Conservation (phyloP, 1,284 basidiomycete species). For the Ganoderma lingzhi region DNA sequence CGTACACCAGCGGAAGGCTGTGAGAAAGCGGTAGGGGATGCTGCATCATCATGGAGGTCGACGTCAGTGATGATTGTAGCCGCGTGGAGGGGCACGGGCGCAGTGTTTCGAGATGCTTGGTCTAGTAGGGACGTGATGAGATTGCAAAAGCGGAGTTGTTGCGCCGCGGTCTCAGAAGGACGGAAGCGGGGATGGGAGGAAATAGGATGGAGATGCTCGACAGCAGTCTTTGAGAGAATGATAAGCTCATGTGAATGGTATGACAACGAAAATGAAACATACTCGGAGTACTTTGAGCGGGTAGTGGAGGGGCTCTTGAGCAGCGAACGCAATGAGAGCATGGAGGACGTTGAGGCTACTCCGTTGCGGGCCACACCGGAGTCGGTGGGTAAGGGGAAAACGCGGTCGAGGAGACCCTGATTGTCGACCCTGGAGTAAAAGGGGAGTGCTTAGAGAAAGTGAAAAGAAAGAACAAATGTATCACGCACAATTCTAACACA, state of each 20-base stretch:
- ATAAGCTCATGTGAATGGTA: slow-evolving; percentile 20
- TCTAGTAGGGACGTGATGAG: slow-evolving; percentile 75
- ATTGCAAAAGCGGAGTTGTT: slow-evolving; percentile 77
- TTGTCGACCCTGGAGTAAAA: slow-evolving; percentile 61
- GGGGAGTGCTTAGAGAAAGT: slow-evolving; percentile 15
- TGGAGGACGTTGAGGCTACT: slow-evolving; percentile 38
- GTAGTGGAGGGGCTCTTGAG: slow-evolving; percentile 62
- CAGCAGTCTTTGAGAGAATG: slow-evolving; percentile 56
- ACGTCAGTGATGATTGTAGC: slow-evolving; percentile 51
- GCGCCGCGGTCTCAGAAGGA: slow-evolving; percentile 65
- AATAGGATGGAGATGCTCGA: slow-evolving; percentile 71
- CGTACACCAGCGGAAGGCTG: slow-evolving; percentile 34
- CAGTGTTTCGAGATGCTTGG: slow-evolving; percentile 63
- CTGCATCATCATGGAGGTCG: slow-evolving; percentile 36
- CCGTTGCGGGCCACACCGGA: slow-evolving; percentile 45
- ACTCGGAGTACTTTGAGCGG: slow-evolving; percentile 61
- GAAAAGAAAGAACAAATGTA: slow-evolving; percentile 9
- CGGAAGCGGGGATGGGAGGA: slow-evolving; percentile 69
- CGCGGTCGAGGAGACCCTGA: slow-evolving; percentile 81
- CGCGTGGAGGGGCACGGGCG: slow-evolving; percentile 54
- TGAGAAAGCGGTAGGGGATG: slow-evolving; percentile 35
- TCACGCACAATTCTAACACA: slow-evolving; percentile 74
- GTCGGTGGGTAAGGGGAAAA: slow-evolving; percentile 64
- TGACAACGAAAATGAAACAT: slow-evolving; percentile 38
- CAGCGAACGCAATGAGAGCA: slow-evolving; percentile 69